These are phyloP conservation scores for Eucalyptus viminalis DNA, from an alignment of 345 rosid genomes.

Conservation along the genomic window DNA sequence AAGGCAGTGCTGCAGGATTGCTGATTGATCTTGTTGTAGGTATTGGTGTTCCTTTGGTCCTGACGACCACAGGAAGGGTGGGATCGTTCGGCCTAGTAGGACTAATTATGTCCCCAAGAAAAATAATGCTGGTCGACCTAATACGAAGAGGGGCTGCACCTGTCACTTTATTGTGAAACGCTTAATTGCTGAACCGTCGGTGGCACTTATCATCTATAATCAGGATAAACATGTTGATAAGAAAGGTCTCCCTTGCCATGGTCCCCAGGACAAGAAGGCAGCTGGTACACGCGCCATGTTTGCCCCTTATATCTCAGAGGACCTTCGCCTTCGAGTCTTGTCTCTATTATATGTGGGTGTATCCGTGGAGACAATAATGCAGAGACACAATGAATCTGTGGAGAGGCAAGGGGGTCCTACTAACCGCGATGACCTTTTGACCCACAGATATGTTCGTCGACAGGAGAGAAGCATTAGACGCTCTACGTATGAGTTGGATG, in stretches of 20 bases:
- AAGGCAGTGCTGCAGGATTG: background rate
- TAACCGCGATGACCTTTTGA: conserved; percentile 81
- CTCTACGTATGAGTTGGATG: conserved; percentile 67
- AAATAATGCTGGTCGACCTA: conserved; percentile 90
- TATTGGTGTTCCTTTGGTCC: conserved; percentile 99
- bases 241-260: conserved; percentile 87
- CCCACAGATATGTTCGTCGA: conserved; percentile 83
- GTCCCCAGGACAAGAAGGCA: conserved; percentile 90
- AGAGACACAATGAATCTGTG: conserved; percentile 85
- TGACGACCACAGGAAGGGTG: conserved; percentile 88
- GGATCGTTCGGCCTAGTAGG: conserved; percentile 81
- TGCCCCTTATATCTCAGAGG: conserved; percentile 97
- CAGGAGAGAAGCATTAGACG: conserved; percentile 92
- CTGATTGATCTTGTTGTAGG: conserved; percentile 19
- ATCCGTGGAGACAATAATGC: conserved; percentile 95
- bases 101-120: conserved; percentile 68
- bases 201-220: conserved; percentile 79
- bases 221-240: conserved; percentile 87
- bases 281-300: conserved; percentile 95
- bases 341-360: conserved; percentile 87
- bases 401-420: conserved; percentile 86
- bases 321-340: conserved; percentile 80
- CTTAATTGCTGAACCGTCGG: conserved; percentile 78
- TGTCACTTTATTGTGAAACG: conserved; percentile 97
- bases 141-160: conserved; percentile 89